Base-by-base conservation (phyloP, 495 filamentous ascomycete genomes). In the Penicillium dipodomyicola region DNA sequence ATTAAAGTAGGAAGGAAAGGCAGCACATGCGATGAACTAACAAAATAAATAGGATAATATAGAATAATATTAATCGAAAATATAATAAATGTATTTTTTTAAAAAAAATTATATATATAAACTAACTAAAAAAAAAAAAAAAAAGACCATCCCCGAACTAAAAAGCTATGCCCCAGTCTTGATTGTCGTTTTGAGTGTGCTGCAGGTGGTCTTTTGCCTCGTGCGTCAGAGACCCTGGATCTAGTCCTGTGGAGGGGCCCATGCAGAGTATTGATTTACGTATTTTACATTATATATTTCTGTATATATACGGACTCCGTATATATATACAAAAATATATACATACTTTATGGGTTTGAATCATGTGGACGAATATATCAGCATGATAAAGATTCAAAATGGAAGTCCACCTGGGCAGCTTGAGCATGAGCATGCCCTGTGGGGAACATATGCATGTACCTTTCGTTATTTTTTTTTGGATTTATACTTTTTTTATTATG, bases 151-250 rank as follows among this genome's bases (percentile, higher is more conserved):
- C n/a, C 10, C 30, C 11, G 52, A 54, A 59, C 37, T 57, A 61
- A 60, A 58, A 60, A 59, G 58, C 51, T 42, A 56, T 30, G 58
- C 60, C 63, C 60, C 58, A 59, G 57, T 61, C 47, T 44, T 54
- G 45, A 43, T 67, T 58, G 59, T 67, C 66, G 66, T 69, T 69
- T 69, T 67, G 66, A 69, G 66, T 32, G 49, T 62, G 61, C 66
- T 69, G 66, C 66, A 69, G 64, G 66, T 67, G 64, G 61, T 27
- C 7, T 67, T 67, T 67, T 69, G 66, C 66, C 66, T 67, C 66
- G 68, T 64, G 66, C 67, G 66, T 69, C 62, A 67, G 64, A 65
- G 61, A 69, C 66, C 66, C 66, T 69, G 60, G 57, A 69, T 67
- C 59, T 63, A 64, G 20, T 54, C n/a, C 62, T 60, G 57, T 22